phyloP scores from a whole-genome alignment of 306 rosid genomes.

The Carpinus viminea region DNA sequence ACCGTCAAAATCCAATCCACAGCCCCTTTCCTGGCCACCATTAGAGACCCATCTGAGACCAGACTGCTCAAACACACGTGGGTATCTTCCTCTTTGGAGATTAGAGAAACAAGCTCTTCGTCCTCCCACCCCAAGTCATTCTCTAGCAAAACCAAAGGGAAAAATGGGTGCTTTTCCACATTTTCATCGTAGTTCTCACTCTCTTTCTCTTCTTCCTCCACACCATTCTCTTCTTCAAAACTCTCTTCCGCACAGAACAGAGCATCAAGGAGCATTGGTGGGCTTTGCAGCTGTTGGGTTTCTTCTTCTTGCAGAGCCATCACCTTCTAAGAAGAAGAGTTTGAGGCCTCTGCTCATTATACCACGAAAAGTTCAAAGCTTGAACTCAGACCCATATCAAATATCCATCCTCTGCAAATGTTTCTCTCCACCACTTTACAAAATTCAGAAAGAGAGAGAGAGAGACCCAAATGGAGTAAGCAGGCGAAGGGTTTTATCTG shows the following conservation, averaged over 20 bases:
- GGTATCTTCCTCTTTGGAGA: constrained; percentile 65
- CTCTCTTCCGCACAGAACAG: constrained; percentile 69
- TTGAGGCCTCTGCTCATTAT: constrained; percentile 35
- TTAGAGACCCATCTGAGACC: constrained; percentile 43
- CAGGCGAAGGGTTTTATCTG: constrained; percentile 49
- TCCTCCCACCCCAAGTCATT: constrained; percentile 68
- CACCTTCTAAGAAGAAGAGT: constrained; percentile 51
- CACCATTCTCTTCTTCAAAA: constrained; percentile 44
- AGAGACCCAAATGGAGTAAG: constrained; percentile 37
- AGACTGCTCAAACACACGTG: constrained; percentile 29
- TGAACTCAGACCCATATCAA: constrained; percentile 47
- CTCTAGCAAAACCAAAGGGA: constrained; percentile 41
- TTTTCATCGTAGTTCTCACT: constrained; percentile 27
- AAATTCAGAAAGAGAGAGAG: constrained; percentile 23
- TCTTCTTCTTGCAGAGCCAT: constrained; percentile 56
- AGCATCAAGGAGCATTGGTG: constrained; percentile 51
- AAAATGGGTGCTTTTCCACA: constrained; percentile 38
- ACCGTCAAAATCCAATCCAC: constrained; percentile 73
- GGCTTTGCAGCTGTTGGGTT: constrained; percentile 37
- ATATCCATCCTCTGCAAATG: constrained; percentile 36
- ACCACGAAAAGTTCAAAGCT: constrained; percentile 14
- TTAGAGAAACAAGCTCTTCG: constrained; percentile 58
- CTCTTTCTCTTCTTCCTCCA: constrained; percentile 37
- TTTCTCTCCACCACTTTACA: constrained; percentile 34
- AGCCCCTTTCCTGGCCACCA: constrained; percentile 53